Percentiles rank a stretch among this genome's conserved stretches.
Evolutionary conservation across 164 flowering plant species (phyloP).

Genomic region (Vitis amurensis): DNA sequence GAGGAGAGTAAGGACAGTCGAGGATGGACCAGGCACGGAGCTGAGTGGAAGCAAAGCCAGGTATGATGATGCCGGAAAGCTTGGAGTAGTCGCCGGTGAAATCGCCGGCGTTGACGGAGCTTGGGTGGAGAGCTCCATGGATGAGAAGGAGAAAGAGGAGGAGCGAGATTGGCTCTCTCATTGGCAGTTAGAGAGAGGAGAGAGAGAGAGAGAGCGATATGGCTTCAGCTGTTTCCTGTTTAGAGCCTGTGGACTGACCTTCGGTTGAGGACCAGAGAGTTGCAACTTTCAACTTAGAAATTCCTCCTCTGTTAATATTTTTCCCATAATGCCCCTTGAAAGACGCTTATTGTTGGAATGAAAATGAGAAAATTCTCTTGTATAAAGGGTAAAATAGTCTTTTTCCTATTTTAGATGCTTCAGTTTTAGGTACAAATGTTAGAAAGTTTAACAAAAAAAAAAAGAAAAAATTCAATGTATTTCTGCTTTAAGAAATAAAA

Average conservation of each 20-base stretch:
- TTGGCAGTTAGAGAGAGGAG: slow-evolving; percentile 11
- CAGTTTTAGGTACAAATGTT: too few relatives aligned
- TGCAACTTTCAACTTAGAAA: too few relatives aligned
- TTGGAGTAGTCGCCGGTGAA: slow-evolving; percentile 59
- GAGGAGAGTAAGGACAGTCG: slow-evolving; percentile 97
- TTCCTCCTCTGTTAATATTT: too few relatives aligned
- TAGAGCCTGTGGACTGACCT: not conserved
- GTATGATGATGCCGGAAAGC: slow-evolving; percentile 90
- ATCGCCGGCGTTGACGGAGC: slow-evolving; percentile 28
- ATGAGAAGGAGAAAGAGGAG: slow-evolving; percentile 16
- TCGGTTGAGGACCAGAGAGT: not conserved
- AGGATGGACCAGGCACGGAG: slow-evolving; percentile 97
- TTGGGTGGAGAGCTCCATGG: not conserved
- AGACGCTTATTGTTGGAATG: too few relatives aligned
- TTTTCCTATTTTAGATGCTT: too few relatives aligned
- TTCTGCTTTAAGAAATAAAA: too few relatives aligned
- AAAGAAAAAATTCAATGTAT: too few relatives aligned
- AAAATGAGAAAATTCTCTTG: too few relatives aligned
- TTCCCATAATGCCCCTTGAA: too few relatives aligned
- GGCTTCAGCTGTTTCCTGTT: not conserved
- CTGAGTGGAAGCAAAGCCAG: slow-evolving; percentile 96
- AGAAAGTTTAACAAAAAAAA: too few relatives aligned
- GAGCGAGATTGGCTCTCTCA: slow-evolving; percentile 16
- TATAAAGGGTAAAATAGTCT: too few relatives aligned
- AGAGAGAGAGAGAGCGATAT: not conserved